A percentile compares a stretch with the other conserved stretches of the same genome.
Evolutionary conservation across 345 rosid species (phyloP).

Genomic region (Jatropha curcas): DNA sequence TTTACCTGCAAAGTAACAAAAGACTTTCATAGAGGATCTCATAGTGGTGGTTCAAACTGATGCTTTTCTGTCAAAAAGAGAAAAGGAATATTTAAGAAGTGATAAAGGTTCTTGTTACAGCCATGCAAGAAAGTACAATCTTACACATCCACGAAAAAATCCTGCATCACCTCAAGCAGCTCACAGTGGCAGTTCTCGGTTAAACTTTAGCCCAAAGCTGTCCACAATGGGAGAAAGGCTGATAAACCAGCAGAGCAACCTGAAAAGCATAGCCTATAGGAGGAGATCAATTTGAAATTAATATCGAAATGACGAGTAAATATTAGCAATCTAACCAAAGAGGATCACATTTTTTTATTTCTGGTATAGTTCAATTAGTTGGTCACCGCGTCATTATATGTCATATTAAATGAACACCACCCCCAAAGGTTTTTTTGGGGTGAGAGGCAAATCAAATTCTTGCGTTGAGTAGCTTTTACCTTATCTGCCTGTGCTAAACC

Average conservation of each 20-base stretch:
- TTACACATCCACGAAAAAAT: conserved; percentile 80
- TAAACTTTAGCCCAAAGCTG: conserved; percentile 54
- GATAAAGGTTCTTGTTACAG: too few relatives aligned
- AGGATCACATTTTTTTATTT: not conserved
- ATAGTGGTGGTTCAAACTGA: conserved; percentile 57
- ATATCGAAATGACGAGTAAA: too few relatives aligned
- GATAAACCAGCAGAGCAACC: conserved; percentile 99
- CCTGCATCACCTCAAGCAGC: conserved; percentile 99
- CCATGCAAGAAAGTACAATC: conserved; percentile 16
- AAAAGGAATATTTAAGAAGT: not conserved
- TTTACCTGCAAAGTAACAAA: conserved; percentile 66
- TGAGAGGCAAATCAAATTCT: not conserved
- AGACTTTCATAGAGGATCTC: conserved; percentile 62
- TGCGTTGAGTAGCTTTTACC: conserved; percentile 38
- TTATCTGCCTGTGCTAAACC: conserved; percentile 67
- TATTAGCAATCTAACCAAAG: not conserved
- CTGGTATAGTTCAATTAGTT: not conserved
- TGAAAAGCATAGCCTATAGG: conserved; percentile 81
- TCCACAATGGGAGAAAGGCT: conserved; percentile 76
- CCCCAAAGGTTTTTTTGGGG: not conserved
- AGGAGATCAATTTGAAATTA: not conserved
- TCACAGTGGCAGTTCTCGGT: conserved; percentile 62
- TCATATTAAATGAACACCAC: too few relatives aligned
- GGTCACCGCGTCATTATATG: too few relatives aligned
- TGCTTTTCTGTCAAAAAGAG: conserved; percentile 56